A percentile compares a stretch with the other conserved stretches of the same genome.
Conservation (phyloP, 2,329 filamentous ascomycete genomes). For the Hypoxylon sp. region DNA sequence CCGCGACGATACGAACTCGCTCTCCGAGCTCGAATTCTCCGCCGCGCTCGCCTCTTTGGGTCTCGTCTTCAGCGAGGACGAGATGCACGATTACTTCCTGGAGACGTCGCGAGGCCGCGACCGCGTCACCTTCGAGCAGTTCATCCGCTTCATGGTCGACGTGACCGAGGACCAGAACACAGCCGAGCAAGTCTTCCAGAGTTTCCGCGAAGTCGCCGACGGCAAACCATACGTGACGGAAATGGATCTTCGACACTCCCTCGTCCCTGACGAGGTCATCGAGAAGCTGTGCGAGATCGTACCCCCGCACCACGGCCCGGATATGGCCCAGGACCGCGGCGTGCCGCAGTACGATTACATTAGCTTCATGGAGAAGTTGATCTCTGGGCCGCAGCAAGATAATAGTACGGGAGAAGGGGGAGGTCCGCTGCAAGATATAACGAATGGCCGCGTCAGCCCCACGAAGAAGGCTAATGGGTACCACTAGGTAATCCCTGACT, state of each 20-base stretch:
- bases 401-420: constrained; percentile 5
- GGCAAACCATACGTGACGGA: constrained; percentile 99
- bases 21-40: constrained; percentile 95
- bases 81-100: constrained; percentile 96
- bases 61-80: constrained; percentile 94
- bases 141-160: constrained; percentile 99
- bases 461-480: constrained; percentile 46
- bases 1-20: constrained; percentile 87
- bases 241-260: constrained; percentile 92
- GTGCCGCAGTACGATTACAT: constrained; percentile 96
- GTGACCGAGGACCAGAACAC: constrained; percentile 99
- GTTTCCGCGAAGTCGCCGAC: constrained; percentile 96
- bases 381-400: constrained; percentile 53
- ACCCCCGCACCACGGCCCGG: constrained; percentile 85
- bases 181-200: constrained; percentile 98
- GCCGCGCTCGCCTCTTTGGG: constrained; percentile 95
- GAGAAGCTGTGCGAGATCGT: constrained; percentile 91
- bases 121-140: constrained; percentile 96
- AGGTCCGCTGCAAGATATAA: constrained; percentile 51
- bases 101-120: constrained; percentile 84
- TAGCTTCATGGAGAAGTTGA: constrained; percentile 93
- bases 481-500: constrained; percentile 19
- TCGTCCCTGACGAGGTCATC: constrained; percentile 97
- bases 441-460: constrained; percentile 51
- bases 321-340: constrained; percentile 86